Percentiles rank a stretch among this genome's conserved stretches.
Evolutionary conservation across 148 eudicot species (phyloP).

Genomic region (Rhododendron kiyosumense): DNA sequence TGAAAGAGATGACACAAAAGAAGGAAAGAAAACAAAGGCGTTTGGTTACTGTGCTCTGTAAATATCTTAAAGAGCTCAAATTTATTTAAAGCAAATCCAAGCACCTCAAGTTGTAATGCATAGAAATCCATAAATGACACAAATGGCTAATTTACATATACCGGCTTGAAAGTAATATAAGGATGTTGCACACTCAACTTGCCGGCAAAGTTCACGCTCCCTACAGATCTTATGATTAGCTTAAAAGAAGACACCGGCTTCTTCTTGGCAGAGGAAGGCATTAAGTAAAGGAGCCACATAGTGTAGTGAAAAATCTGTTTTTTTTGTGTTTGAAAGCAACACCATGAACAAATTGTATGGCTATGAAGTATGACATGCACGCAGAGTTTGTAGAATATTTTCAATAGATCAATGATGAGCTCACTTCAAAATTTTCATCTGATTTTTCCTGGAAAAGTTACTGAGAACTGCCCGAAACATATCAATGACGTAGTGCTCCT

Average conservation of each 20-base stretch:
- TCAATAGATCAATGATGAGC: slow-evolving; percentile 13
- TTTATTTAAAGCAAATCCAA: neutral
- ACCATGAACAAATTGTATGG: neutral
- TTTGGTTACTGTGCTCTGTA: neutral
- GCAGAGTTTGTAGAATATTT: neutral
- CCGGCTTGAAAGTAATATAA: neutral
- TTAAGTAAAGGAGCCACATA: neutral
- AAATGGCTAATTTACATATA: neutral
- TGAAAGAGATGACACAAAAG: slow-evolving; percentile 17
- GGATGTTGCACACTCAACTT: neutral
- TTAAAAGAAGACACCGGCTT: too few relatives aligned
- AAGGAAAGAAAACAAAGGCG: neutral
- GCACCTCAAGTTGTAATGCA: neutral
- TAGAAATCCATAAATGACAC: neutral
- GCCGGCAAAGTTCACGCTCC: neutral
- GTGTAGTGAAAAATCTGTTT: neutral
- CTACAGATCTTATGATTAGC: neutral
- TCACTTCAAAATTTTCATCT: slow-evolving; percentile 87
- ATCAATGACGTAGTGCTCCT: slow-evolving; percentile 92
- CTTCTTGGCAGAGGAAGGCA: too few relatives aligned
- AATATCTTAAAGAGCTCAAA: neutral
- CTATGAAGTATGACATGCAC: neutral
- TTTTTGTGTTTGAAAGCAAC: neutral
- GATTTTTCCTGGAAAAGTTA: slow-evolving; percentile 67
- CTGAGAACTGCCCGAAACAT: slow-evolving; percentile 89